Conservation (phyloP, 2,329 filamentous ascomycete genomes). For the Colletotrichum sp. region DNA sequence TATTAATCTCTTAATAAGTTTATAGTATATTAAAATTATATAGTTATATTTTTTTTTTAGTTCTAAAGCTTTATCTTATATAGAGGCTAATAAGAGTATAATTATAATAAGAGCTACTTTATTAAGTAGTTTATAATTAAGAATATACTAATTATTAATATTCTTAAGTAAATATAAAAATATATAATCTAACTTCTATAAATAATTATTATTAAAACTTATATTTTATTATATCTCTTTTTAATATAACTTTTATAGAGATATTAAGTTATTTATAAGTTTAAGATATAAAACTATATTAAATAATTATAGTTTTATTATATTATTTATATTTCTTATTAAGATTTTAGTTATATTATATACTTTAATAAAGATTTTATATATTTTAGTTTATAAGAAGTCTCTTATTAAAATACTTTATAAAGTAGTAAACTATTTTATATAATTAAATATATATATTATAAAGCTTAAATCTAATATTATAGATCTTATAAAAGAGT, state of each 20-base stretch:
- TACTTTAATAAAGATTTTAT: not conserved
- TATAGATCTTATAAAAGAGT: not conserved
- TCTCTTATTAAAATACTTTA: accelerated
- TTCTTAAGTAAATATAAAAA: not conserved
- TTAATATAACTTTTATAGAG: not conserved
- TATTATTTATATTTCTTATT: not conserved
- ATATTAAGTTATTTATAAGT: not conserved
- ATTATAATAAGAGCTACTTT: not conserved
- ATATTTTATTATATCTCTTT: not conserved
- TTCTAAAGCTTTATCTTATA: not conserved
- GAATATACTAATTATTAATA: not conserved
- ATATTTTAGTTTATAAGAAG: not conserved
- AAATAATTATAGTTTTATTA: not conserved
- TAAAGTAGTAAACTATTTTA: not conserved
- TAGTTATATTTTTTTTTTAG: not conserved
- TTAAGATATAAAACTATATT: not conserved
- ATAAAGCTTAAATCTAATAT: not conserved
- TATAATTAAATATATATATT: not conserved
- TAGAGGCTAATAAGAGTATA: not conserved
- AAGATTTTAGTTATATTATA: not conserved
- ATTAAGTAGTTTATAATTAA: not conserved
- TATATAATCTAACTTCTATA: not conserved
- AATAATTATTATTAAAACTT: not conserved
- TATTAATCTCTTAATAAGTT: not conserved
- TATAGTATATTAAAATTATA: not conserved